Base-by-base conservation (phyloP, 2,329 filamentous ascomycete species). In the Aureobasidium vineae region DNA sequence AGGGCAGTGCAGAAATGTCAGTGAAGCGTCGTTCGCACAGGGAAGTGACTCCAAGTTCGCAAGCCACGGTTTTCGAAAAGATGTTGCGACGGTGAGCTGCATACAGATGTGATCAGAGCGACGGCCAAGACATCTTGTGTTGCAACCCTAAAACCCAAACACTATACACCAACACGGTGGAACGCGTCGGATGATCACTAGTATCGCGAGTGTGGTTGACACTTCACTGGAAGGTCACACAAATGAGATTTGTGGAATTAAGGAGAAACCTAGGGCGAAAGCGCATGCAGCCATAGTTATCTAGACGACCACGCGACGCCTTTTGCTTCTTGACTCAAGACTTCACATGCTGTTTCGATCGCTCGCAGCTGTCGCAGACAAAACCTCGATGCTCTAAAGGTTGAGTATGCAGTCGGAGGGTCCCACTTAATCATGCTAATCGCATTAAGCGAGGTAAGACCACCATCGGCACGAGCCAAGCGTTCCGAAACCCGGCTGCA, bases 141-240 rank as follows among this genome's bases (percentile, higher is more conserved):
- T 41, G 36, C 38, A 59, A 19, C 38, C 8, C 23, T 1, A 41
- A 43, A 36, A 36, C 33, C 54, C 38, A 59, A 59, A 59, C 38
- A 59, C 33, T 54, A 31, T 43, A 43, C 31, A 21, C 38, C 54
- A 59, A 26, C 38, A 59, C 38, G 36, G n/a, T 40, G 54, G 54
- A n/a, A 59, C 54, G 54, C 54, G 54, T 59, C 38, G 54, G 38
- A 41, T 59, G 38, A 59, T 59, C 54, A 31, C 23, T 59, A 21
- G 38, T 59, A 28, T 19, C 54, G 38, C 26, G 26, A 43, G 10
- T 3, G 38, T 41, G 54, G 53, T 41, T 43, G 54, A n/a, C 38
- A 59, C 38, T 59, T n/a, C 26, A 6, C 23, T 8, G 49, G 28
- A 19, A 10, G 16, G 36, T 59, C 23, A 59, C 54, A 43, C 38